Evolutionary conservation across 805 yeast genomes (phyloP).

Genomic region (Naumovozyma baii): DNA sequence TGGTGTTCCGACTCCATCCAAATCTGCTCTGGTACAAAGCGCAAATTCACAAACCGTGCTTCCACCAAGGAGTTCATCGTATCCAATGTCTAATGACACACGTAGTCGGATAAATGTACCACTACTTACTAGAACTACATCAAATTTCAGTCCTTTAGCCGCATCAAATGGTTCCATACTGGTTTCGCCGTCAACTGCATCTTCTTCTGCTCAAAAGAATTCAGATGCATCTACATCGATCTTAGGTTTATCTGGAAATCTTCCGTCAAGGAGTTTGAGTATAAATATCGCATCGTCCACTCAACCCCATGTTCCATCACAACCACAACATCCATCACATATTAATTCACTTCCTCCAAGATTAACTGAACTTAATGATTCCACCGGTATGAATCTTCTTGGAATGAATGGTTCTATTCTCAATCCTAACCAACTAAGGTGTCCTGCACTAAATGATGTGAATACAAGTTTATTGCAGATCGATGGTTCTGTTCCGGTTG

Average conservation of each 20-base stretch:
- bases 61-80: not conserved
- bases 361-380: not conserved
- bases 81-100: no score
- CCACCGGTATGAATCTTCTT: not conserved
- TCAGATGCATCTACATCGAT: not conserved
- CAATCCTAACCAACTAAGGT: not conserved
- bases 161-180: no score
- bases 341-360: not conserved
- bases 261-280: not conserved
- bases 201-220: no score
- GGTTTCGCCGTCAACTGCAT: not conserved
- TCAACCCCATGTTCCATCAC: not conserved
- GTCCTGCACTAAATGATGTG: not conserved
- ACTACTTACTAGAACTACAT: no score
- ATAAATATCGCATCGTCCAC: not conserved
- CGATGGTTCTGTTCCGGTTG: not conserved
- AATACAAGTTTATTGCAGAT: not conserved
- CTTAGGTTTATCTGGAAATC: conserved; percentile 1
- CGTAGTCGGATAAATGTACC: no score
- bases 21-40: no score
- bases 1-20: no score
- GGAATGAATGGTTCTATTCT: not conserved
- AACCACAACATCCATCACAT: not conserved
- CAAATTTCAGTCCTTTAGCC: no score
- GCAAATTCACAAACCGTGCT: not conserved